phyloP scores from a whole-genome alignment of 139 green algal genomes.

The Desmodesmus armatus region DNA sequence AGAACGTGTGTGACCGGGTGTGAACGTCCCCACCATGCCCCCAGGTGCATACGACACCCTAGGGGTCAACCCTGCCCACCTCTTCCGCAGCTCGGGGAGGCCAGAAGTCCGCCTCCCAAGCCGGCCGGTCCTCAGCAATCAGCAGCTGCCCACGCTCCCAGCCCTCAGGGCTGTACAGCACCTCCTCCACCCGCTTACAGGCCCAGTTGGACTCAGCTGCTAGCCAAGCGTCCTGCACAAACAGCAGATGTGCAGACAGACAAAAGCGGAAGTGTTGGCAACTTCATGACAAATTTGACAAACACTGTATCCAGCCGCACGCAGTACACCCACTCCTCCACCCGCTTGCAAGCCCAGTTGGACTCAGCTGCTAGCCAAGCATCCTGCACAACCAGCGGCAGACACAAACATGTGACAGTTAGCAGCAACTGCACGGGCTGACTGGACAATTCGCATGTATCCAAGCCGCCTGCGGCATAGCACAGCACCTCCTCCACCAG shows the following conservation, averaged over 20 bases:
- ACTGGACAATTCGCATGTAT: neutral
- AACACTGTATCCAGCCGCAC: neutral
- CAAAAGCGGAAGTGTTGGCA: neutral
- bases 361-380: slow-evolving; percentile 41
- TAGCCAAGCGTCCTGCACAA: slow-evolving; percentile 31
- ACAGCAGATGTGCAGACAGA: neutral
- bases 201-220: slow-evolving; percentile 26
- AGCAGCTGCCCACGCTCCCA: slow-evolving; percentile 25
- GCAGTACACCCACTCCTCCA: slow-evolving; percentile 22
- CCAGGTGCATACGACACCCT: too few species aligned
- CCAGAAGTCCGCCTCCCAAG: slow-evolving; percentile 38
- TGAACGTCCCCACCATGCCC: too few species aligned
- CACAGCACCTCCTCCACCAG: slow-evolving; percentile 35
- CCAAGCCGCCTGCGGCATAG: neutral
- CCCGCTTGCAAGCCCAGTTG: slow-evolving; percentile 5
- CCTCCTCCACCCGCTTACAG: slow-evolving; percentile 9
- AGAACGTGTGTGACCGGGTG: too few species aligned
- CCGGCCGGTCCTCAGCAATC: slow-evolving; percentile 6
- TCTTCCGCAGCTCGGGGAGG: slow-evolving; percentile 36
- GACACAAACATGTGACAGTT: neutral
- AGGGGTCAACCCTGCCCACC: neutral
- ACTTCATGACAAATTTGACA: neutral
- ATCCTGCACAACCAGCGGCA: neutral
- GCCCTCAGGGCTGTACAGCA: slow-evolving; percentile 29
- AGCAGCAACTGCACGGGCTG: slow-evolving; percentile 12